Evolutionary conservation across 2,329 filamentous ascomycete species (phyloP).

Genomic region (Cladosporium sp.): DNA sequence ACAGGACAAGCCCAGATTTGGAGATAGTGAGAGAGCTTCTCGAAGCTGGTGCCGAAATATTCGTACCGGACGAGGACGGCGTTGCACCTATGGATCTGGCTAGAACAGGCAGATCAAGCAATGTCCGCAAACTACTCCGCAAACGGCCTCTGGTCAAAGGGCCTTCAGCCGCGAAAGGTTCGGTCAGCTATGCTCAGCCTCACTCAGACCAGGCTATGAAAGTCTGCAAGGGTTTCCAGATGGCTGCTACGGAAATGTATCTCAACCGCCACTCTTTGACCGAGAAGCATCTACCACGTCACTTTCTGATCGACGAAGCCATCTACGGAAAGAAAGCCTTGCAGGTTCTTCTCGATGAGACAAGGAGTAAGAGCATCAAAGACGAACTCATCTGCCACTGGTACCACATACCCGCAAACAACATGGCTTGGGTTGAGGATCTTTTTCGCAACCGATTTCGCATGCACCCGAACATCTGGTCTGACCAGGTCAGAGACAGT

Average conservation of each 20-base stretch:
- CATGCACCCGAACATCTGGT: conserved; percentile 39
- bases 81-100: no score
- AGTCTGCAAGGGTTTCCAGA: neutral
- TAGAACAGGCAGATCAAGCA: no score
- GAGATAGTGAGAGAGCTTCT: neutral
- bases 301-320: neutral
- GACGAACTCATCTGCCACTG: conserved; percentile 38
- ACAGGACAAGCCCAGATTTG: neutral
- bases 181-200: neutral
- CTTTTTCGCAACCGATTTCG: conserved; percentile 64
- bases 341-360: neutral
- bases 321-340: neutral
- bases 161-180: neutral
- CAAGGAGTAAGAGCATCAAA: no score
- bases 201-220: neutral
- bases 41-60: neutral
- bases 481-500: neutral
- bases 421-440: conserved; percentile 63
- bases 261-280: neutral
- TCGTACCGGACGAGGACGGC: no score
- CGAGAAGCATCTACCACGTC: neutral
- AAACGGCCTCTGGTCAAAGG: neutral
- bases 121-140: neutral
- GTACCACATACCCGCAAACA: conserved; percentile 50
- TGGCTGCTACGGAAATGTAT: neutral